A percentile compares a stretch with the other conserved stretches of the same genome.
Evolutionary conservation across 495 filamentous ascomycete genomes (phyloP).

Genomic region (Cladorrhinum samala): DNA sequence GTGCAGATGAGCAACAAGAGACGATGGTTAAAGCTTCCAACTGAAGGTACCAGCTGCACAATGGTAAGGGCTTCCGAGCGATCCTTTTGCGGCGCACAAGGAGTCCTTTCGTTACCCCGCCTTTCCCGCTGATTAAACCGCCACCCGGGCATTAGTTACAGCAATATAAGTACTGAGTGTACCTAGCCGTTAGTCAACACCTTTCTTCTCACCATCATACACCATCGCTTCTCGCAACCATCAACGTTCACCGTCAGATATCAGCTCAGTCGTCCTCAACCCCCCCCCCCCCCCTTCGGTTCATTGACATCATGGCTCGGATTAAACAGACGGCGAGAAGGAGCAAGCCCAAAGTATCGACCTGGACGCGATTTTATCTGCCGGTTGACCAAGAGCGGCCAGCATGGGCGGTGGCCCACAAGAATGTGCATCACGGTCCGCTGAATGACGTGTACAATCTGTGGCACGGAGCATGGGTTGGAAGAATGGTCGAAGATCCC

Average conservation of each 20-base stretch:
- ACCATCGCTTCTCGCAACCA: neutral
- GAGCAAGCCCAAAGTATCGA: slow-evolving; percentile 1
- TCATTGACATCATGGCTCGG: neutral
- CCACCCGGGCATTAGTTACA: neutral
- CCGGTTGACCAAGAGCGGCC: slow-evolving; percentile 21
- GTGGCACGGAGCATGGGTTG: slow-evolving; percentile 12
- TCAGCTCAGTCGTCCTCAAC: neutral
- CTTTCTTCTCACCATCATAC: neutral
- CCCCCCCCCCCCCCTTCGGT: no score
- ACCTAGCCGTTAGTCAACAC: no score
- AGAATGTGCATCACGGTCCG: slow-evolving; percentile 17
- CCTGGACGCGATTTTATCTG: slow-evolving; percentile 23
- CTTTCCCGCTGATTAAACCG: neutral
- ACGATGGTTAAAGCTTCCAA: no score
- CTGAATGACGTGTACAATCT: slow-evolving; percentile 11
- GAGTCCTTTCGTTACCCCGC: neutral
- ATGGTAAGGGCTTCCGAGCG: no score
- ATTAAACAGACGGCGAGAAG: neutral
- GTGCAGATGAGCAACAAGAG: no score
- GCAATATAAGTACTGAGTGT: neutral
- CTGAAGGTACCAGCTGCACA: no score
- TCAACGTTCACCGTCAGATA: neutral
- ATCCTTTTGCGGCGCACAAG: neutral
- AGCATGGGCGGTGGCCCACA: slow-evolving; percentile 10
- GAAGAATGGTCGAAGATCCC: slow-evolving; percentile 23